These are phyloP conservation scores for Trichosporon ovoides DNA, from an alignment of 1,284 basidiomycete genomes.

Conservation along the genomic window DNA sequence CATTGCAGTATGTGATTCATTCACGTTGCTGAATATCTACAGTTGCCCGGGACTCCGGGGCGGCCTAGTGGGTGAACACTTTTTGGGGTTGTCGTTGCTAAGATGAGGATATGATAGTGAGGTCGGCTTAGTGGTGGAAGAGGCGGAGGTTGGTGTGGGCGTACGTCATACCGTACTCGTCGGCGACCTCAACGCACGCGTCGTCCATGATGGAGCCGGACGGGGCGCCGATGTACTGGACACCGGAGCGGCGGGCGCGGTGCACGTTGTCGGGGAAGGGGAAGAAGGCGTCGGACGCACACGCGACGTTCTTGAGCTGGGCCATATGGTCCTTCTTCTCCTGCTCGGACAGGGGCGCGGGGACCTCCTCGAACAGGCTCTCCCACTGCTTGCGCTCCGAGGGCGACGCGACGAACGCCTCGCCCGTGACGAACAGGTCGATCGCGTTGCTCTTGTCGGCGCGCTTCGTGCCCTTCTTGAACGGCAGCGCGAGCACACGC, in stretches of 20 bases:
- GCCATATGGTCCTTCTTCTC: slow-evolving; percentile 71
- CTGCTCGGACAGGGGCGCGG: slow-evolving; percentile 61
- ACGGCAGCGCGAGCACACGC: slow-evolving; percentile 61
- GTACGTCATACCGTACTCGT: slow-evolving; percentile 84
- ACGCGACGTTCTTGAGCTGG: slow-evolving; percentile 75
- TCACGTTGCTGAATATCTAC: neutral
- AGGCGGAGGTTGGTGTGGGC: slow-evolving; percentile 66
- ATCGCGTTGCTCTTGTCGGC: slow-evolving; percentile 96
- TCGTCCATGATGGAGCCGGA: slow-evolving; percentile 95
- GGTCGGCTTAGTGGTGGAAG: slow-evolving; percentile 14
- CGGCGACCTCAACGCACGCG: slow-evolving; percentile 88
- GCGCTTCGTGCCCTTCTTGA: slow-evolving; percentile 96
- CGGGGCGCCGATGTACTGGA: slow-evolving; percentile 87
- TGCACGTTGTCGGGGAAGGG: slow-evolving; percentile 99
- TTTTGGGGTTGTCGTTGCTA: neutral
- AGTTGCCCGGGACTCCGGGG: neutral
- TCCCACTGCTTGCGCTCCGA: slow-evolving; percentile 91
- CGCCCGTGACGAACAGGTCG: slow-evolving; percentile 90
- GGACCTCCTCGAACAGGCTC: slow-evolving; percentile 70
- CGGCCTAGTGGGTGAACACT: neutral
- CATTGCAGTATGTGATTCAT: neutral
- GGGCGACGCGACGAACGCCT: slow-evolving; percentile 67
- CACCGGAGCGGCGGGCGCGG: slow-evolving; percentile 83
- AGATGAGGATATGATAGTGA: neutral
- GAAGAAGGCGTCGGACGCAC: slow-evolving; percentile 98